phyloP scores from a whole-genome alignment of 129 eudicot genomes.

The Lactuca saligna region DNA sequence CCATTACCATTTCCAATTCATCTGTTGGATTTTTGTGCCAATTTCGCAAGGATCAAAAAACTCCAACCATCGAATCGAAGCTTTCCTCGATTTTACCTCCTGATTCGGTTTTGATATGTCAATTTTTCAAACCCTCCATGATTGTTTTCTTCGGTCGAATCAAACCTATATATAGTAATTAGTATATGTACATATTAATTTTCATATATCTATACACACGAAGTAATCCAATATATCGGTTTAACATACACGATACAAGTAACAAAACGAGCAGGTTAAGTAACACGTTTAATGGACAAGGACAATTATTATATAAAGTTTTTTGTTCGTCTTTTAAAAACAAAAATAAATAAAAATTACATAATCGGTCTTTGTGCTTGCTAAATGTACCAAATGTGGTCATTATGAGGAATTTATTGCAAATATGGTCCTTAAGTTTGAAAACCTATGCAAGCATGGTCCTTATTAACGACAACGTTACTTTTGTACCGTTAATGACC shows the following conservation, averaged over 20 bases:
- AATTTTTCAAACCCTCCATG: background rate
- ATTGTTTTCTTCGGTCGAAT: background rate
- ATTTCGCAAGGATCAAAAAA: conserved; percentile 4
- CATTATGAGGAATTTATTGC: too few relatives aligned
- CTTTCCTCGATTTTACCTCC: background rate
- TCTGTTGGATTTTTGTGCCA: conserved; percentile 12
- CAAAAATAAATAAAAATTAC: too few relatives aligned
- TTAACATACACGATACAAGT: background rate
- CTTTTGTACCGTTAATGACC: too few relatives aligned
- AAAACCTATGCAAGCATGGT: too few relatives aligned
- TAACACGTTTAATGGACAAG: background rate
- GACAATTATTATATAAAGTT: too few relatives aligned
- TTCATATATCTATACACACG: background rate
- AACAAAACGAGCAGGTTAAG: background rate
- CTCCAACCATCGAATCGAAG: conserved; percentile 10
- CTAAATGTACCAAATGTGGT: too few relatives aligned
- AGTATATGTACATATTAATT: background rate
- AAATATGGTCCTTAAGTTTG: too few relatives aligned
- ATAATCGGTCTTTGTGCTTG: too few relatives aligned
- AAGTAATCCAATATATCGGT: background rate
- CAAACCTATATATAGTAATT: background rate
- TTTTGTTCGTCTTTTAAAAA: background rate
- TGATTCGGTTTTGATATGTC: conserved; percentile 10
- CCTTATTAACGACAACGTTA: too few relatives aligned
- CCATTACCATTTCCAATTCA: conserved; percentile 9